Evolutionary conservation across 108 stramenopile genomes (phyloP), one percentile per base, ranked within the genome.

Genomic region (Chaetoceros muelleri): DNA sequence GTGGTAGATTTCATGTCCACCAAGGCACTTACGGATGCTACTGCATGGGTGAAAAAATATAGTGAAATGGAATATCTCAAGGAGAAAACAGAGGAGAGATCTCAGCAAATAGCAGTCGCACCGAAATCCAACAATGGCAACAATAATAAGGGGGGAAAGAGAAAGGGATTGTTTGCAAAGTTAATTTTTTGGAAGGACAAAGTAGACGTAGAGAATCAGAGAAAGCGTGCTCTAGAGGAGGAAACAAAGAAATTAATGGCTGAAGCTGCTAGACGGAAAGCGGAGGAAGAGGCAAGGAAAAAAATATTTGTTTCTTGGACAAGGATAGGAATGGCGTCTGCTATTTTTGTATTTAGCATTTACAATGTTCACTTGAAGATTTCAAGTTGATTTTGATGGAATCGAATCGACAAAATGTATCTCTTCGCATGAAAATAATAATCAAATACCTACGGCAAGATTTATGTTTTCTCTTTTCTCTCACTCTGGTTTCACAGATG

Each of bases 11-110:
- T 76, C 34, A 66, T 80, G 74, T 71, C 62, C 30, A 73, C 57
- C 30, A 76, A 80, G 65, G 78, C 75, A 18, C 66, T 80, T 52
- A 76, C 78, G 21, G 78, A 80, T 65, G 78, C 78, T 17, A 76
- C 72, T 16, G 75, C 69, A 21, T 80, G 78, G 78, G 78, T 80
- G 44, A 80, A 80, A 52, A 75, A 74, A 47, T 71, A 65, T 57
- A 69, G 73, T 49, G 75, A 76, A 59, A 51, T 66, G 28, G 71
- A 70, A 46, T 75, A 60, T 61, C 57, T 48, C 10, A 74, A 70
- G 60, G 70, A 62, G 13, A 40, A 40, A 40, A 5, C 5, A 13
- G 34, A 13, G 13, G 34, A 13, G 13, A 40, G 34, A 40, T 5
- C 34, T 13, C 5, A 40, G 34, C 8, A 40, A 40, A 40, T 40